phyloP scores from a whole-genome alignment of 331 rosid species.

The Spiraea crenata region DNA sequence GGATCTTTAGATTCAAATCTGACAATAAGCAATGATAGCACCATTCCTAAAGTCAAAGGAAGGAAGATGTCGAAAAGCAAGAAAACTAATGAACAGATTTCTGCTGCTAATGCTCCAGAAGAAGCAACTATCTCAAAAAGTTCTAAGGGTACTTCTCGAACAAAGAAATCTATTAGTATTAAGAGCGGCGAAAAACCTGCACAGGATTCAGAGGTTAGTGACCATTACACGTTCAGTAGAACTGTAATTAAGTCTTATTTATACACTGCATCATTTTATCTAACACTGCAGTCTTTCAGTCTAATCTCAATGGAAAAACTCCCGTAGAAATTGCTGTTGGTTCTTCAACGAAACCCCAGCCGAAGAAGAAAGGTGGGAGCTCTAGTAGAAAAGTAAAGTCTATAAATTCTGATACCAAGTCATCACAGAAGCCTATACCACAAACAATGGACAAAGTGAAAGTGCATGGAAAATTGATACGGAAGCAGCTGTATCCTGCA shows the following conservation, averaged over 20 bases:
- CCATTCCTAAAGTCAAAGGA: slow-evolving; percentile 31
- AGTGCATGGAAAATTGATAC: slow-evolving; percentile 33
- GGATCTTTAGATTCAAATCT: slow-evolving; percentile 19
- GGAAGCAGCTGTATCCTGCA: slow-evolving; percentile 68
- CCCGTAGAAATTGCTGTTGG: slow-evolving; percentile 28
- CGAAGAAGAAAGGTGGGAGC: slow-evolving; percentile 47
- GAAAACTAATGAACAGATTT: slow-evolving; percentile 36
- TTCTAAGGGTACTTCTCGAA: slow-evolving; percentile 38
- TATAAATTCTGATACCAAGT: slow-evolving; percentile 24
- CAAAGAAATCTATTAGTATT: slow-evolving; percentile 26
- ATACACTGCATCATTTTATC: slow-evolving; percentile 29
- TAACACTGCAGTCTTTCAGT: slow-evolving; percentile 53
- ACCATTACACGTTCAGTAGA: slow-evolving; percentile 6
- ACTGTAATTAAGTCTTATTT: slow-evolving; percentile 14
- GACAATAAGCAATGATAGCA: slow-evolving; percentile 21
- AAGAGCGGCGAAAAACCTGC: slow-evolving; percentile 22
- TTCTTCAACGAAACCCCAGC: slow-evolving; percentile 39
- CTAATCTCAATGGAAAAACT: slow-evolving; percentile 28
- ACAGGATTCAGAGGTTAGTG: slow-evolving; percentile 41
- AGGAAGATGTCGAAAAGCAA: slow-evolving; percentile 47
- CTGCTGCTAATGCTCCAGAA: slow-evolving; percentile 26
- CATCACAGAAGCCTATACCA: slow-evolving; percentile 28
- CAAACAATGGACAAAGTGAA: slow-evolving; percentile 33
- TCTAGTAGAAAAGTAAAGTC: slow-evolving; percentile 32
- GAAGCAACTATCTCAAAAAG: slow-evolving; percentile 31